Base-by-base conservation (phyloP, 2,329 filamentous ascomycete species). In the Lithohypha guttulata region DNA sequence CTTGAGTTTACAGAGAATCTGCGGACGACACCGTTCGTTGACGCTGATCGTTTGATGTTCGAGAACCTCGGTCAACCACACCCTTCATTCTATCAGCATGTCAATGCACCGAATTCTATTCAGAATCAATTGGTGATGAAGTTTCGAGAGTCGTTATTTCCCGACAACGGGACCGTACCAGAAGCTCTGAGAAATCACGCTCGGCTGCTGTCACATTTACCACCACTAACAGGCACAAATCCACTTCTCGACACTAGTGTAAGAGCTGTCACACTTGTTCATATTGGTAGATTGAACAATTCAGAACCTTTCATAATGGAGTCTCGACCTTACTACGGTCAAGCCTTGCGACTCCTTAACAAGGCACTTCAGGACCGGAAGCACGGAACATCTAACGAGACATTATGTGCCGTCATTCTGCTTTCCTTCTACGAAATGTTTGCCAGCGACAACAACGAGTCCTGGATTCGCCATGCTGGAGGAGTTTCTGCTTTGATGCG, bases 401-500 rank as follows among this genome's bases (percentile, higher is more conserved):
- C 53, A 4, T 41, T 63, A 2, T 55, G 56, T 6, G 54, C 59
- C 2, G 58, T 56, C 14, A 57, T 61, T 17, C 43, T 54, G 2
- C 51, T 62, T 4, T 56, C 51, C 3, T 51, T 60, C 23, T 62
- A 59, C 36, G 59, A 63, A 35, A 55, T 60, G 42, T 56, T 59
- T 41, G 51, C 54, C 21, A 57, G 53, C 25, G 60, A 57, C n/a
- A 53, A 52, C n/a, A 50, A 54, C 21, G 47, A 56, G 10, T 53
- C 57, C 3, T 63, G 59, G 59, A 45, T 60, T 3, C 52, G 51
- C n/a, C 59, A 62, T 47, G 56, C 56, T 6, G 50, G 54, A 1
- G 60, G 60, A 11, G 54, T 57, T 10, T 53, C 51, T 14, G 49
- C 54, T 3, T 42, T 62, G 23, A 59, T 62, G 50, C 46, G 49